phyloP scores from a whole-genome alignment of 208 protist species.

The Naegleria gruberi region DNA sequence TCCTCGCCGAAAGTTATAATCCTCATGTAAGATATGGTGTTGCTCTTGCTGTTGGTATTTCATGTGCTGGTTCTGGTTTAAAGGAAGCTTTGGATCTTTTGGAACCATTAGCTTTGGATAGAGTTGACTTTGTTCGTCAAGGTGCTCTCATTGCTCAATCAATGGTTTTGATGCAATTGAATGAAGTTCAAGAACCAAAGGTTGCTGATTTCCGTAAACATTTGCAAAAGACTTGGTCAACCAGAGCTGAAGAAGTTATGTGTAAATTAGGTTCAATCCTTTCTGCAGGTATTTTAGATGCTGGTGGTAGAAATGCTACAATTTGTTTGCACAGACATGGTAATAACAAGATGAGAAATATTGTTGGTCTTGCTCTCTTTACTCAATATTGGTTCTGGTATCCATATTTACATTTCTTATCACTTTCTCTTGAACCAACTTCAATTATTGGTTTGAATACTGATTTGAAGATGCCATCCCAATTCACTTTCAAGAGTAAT shows the following conservation, averaged over 20 bases:
- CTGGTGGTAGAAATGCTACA: conserved; percentile 92
- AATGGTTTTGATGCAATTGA: conserved; percentile 90
- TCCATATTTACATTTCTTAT: conserved; percentile 92
- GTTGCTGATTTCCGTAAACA: conserved; percentile 72
- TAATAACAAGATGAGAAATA: conserved; percentile 82
- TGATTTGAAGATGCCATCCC: conserved; percentile 81
- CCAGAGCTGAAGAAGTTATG: conserved; percentile 51
- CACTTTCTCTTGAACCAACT: conserved; percentile 88
- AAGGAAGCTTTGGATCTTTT: conserved; percentile 84
- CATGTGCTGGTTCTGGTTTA: conserved; percentile 88
- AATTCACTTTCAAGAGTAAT: conserved; percentile 80
- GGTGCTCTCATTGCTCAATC: conserved; percentile 88
- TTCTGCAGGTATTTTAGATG: conserved; percentile 91
- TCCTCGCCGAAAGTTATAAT: conserved; percentile 93
- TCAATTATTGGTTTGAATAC: conserved; percentile 93
- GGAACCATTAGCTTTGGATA: conserved; percentile 82
- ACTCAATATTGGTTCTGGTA: conserved; percentile 99
- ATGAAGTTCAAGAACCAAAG: conserved; percentile 68
- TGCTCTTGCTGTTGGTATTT: conserved; percentile 91
- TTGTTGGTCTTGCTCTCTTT: conserved; percentile 95
- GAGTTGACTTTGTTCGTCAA: conserved; percentile 94
- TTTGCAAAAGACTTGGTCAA: conserved; percentile 45
- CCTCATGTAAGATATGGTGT: conserved; percentile 95
- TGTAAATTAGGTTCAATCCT: conserved; percentile 95
- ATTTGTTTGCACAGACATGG: conserved; percentile 83